Evolutionary conservation across 306 rosid genomes (phyloP).

Genomic region (Lathyrus sativus): DNA sequence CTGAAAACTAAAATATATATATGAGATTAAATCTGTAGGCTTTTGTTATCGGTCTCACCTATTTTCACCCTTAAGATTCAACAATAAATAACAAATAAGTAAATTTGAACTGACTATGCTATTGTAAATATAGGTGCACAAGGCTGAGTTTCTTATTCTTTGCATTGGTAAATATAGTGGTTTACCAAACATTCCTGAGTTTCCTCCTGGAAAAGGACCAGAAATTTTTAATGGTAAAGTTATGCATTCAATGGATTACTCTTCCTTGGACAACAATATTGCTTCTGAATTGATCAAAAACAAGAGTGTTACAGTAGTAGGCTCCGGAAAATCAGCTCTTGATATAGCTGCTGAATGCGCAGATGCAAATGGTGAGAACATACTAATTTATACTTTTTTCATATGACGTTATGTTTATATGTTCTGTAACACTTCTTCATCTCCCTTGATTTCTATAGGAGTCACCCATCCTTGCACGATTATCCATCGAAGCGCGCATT

Average conservation of each 20-base stretch:
- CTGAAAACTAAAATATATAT: too few species aligned
- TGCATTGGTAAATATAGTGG: slow-evolving; percentile 6
- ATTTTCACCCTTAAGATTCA: too few species aligned
- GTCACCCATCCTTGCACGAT: slow-evolving; percentile 49
- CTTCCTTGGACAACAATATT: neutral
- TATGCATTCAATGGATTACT: neutral
- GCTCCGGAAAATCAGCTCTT: slow-evolving; percentile 6
- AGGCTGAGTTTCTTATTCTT: neutral
- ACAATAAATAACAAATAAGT: too few species aligned
- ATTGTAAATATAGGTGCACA: neutral
- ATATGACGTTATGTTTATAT: neutral
- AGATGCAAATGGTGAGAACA: slow-evolving; percentile 44
- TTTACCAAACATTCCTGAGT: neutral
- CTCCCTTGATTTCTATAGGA: slow-evolving; percentile 15
- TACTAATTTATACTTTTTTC: neutral
- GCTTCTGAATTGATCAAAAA: neutral
- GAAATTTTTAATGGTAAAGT: neutral
- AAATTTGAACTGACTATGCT: too few species aligned
- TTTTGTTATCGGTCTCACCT: too few species aligned
- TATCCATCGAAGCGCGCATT: slow-evolving; percentile 43
- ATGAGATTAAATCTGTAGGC: too few species aligned
- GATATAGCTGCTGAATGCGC: slow-evolving; percentile 64
- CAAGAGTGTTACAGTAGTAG: neutral
- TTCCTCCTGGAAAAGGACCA: neutral
- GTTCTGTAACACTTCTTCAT: neutral